Percentiles rank a stretch among this genome's conserved stretches.
Conservation (phyloP, 192 early-diverging fungal species). For the Backusella sp. region DNA sequence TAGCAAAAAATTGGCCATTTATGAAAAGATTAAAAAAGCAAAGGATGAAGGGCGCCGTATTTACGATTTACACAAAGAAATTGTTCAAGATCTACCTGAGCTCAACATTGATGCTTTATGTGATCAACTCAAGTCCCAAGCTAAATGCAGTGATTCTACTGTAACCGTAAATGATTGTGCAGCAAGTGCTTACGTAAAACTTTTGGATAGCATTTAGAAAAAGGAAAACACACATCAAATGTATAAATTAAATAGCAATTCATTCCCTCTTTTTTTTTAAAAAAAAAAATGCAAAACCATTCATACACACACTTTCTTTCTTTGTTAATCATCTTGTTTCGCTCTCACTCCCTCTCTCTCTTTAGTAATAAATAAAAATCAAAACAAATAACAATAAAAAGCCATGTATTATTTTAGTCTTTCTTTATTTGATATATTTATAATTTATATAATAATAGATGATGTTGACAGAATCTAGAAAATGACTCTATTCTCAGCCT, state of each 20-base stretch:
- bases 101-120: slow-evolving; percentile 24
- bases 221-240: not conserved
- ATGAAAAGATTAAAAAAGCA: not conserved
- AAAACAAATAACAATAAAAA: not conserved
- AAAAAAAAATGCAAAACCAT: not conserved
- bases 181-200: slow-evolving; percentile 12
- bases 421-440: not conserved
- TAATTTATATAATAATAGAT: not conserved
- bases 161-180: slow-evolving; percentile 20
- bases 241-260: not conserved
- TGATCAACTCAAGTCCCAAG: slow-evolving; percentile 23
- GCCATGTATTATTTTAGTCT: not conserved
- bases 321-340: too few relatives aligned
- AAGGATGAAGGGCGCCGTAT: not conserved
- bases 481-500: not conserved
- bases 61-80: slow-evolving; percentile 15
- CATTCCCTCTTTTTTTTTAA: not conserved
- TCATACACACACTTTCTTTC: not conserved
- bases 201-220: slow-evolving; percentile 10
- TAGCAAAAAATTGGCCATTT: not conserved
- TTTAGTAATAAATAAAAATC: not conserved
- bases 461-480: not conserved
- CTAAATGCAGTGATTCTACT: slow-evolving; percentile 14
- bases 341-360: not conserved
- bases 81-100: slow-evolving; percentile 11